phyloP scores from a whole-genome alignment of 495 filamentous ascomycete genomes.

The Penicillium simplicissimum region DNA sequence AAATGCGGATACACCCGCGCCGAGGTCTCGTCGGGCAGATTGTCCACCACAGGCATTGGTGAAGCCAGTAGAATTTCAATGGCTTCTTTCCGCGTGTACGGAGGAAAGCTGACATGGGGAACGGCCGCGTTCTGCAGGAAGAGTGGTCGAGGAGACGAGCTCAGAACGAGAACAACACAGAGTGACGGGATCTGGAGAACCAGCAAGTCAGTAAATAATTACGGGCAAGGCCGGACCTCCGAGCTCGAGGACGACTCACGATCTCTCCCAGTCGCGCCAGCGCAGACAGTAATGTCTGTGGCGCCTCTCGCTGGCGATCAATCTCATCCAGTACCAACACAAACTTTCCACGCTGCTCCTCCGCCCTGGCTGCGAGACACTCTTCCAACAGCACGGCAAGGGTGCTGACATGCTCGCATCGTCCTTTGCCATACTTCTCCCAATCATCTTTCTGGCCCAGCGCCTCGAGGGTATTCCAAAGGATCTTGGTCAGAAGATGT shows the following conservation, averaged over 20 bases:
- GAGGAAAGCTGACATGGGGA: conserved; percentile 80
- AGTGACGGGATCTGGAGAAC: conserved; percentile 71
- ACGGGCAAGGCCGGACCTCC: not conserved
- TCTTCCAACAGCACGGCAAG: conserved; percentile 69
- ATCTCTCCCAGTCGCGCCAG: conserved; percentile 75
- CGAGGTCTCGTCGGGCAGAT: conserved; percentile 32
- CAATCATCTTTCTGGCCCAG: conserved; percentile 42
- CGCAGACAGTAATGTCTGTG: conserved; percentile 79
- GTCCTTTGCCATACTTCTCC: conserved; percentile 47
- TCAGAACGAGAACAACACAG: conserved; percentile 75
- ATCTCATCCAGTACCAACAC: conserved; percentile 90
- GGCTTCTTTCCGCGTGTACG: conserved; percentile 79
- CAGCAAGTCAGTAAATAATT: conserved; percentile 13
- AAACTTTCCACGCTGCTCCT: conserved; percentile 54
- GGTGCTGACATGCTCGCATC: conserved; percentile 76
- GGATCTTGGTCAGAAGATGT: conserved; percentile 72
- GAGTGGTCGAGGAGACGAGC: conserved; percentile 62
- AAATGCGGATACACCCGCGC: conserved; percentile 44
- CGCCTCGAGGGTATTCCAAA: conserved; percentile 42
- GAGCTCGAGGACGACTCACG: conserved; percentile 46
- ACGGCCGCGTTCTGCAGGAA: conserved; percentile 70
- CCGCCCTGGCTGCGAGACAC: conserved; percentile 37
- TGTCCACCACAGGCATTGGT: conserved; percentile 37
- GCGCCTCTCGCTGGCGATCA: conserved; percentile 79
- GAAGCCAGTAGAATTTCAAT: conserved; percentile 65